Base-by-base conservation (phyloP, 805 yeast genomes). In the Candida sakaeoensis region DNA sequence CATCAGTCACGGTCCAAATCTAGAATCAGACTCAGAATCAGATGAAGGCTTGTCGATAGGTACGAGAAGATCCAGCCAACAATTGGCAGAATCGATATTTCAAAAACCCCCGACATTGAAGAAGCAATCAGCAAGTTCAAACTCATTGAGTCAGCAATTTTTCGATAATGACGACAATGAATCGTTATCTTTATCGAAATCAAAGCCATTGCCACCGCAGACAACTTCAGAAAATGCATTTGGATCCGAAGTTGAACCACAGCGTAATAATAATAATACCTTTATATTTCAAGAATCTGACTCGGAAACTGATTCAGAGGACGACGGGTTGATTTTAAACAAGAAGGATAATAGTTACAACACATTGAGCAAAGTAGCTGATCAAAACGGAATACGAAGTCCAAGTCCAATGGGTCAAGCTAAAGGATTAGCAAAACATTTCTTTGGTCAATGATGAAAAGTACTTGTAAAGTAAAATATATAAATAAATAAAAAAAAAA, bases 351-450 rank as follows among this genome's bases (percentile, higher is more conserved):
- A 38, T 36, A 70, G 74, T 39, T 72, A 65, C 45, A 68, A 74
- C 16, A 65, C 77, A 1, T 53, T 74, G 33, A 68, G 74, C 39
- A 77, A 72, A 45, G 77, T 77, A 17, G 80, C 81, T 2, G 79
- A 72, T 22, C 57, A 56, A 36, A 66, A 56, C 43, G 70, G 72
- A 4, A 61, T 64, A 31, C 43, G 52, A 16, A 53, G 55, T 33
- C 57, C 65, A 1, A 46, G 61, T n/a, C 55, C 61, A 21, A 22
- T 61, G 37, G 65, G 60, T 16, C 70, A 59, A 47, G 69, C 72
- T 23, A 60, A 58, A 42, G 68, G 61, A 2, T 47, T 63, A 24
- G 67, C 68, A 7, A 61, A 47, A 35, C 67, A 57, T 35, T 50
- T 61, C 19, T 51, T 63, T 42, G 62, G 61, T 12, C 38, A 18